phyloP scores from a whole-genome alignment of 2,329 filamentous ascomycete genomes.

The Alternaria gansuensis region DNA sequence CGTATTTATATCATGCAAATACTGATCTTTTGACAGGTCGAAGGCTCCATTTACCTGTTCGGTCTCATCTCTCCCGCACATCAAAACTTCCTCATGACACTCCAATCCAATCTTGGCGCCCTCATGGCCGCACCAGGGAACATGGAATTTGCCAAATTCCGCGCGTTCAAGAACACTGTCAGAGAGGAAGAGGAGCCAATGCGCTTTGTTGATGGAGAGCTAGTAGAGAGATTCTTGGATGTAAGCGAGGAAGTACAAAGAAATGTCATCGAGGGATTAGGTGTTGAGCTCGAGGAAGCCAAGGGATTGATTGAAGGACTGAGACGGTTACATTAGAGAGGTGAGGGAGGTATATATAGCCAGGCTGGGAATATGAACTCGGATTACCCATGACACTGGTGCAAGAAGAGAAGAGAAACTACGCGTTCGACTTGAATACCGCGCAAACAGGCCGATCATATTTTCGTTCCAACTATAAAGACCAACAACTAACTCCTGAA shows the following conservation, averaged over 20 bases:
- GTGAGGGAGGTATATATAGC: background rate
- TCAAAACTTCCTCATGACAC: slow-evolving; percentile 80
- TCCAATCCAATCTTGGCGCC: slow-evolving; percentile 76
- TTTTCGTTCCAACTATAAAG: background rate
- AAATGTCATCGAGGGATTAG: slow-evolving; percentile 61
- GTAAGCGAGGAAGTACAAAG: slow-evolving; percentile 67
- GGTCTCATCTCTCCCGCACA: slow-evolving; percentile 76
- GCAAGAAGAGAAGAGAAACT: background rate
- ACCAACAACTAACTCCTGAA: background rate
- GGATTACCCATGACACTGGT: background rate
- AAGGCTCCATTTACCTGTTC: slow-evolving; percentile 91
- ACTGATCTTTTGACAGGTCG: slow-evolving; percentile 66
- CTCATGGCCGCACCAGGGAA: slow-evolving; percentile 74
- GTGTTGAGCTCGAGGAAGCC: slow-evolving; percentile 65
- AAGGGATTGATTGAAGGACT: slow-evolving; percentile 69
- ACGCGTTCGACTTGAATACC: background rate
- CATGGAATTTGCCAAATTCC: slow-evolving; percentile 78
- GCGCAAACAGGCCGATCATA: background rate
- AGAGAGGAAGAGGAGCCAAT: slow-evolving; percentile 77
- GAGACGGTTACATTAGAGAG: slow-evolving; percentile 57
- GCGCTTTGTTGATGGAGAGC: slow-evolving; percentile 90
- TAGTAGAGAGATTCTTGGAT: slow-evolving; percentile 86
- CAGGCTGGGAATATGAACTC: background rate
- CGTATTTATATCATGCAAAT: background rate
- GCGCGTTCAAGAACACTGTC: slow-evolving; percentile 80